These are phyloP conservation scores for Nigrospora sphaerica DNA, from an alignment of 2,329 filamentous ascomycete genomes.

Conservation along the genomic window DNA sequence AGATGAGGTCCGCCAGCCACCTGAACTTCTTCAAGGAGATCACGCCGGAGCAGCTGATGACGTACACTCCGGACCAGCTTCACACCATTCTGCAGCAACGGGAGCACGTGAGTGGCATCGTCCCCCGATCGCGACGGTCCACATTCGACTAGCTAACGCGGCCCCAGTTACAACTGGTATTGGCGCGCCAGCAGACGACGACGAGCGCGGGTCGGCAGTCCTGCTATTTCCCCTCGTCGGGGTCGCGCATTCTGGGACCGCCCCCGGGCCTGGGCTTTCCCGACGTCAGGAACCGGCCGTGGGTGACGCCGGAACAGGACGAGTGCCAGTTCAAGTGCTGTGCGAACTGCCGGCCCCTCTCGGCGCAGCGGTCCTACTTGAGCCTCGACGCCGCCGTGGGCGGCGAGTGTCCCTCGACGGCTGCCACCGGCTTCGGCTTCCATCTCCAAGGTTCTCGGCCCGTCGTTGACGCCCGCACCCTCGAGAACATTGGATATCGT, in stretches of 20 bases:
- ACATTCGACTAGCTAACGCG: constrained; percentile 4
- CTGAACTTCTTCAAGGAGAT: constrained; percentile 39
- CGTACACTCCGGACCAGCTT: constrained; percentile 41
- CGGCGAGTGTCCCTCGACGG: constrained; percentile 41
- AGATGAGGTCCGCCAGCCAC: constrained; percentile 29
- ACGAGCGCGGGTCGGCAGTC: not conserved
- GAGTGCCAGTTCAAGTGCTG: constrained; percentile 48
- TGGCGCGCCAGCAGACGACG: constrained; percentile 13
- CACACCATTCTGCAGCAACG: constrained; percentile 41
- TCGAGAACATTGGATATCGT: constrained; percentile 33
- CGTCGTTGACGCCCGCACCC: constrained; percentile 27
- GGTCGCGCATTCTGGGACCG: constrained; percentile 1
- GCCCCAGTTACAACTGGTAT: constrained; percentile 23
- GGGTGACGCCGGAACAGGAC: constrained; percentile 25
- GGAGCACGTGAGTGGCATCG: constrained; percentile 31
- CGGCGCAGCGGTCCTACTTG: constrained; percentile 36
- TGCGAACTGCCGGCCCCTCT: constrained; percentile 36
- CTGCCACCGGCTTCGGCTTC: constrained; percentile 46
- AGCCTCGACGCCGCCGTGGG: constrained; percentile 42
- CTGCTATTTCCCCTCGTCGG: constrained; percentile 12
- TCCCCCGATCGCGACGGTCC: not conserved
- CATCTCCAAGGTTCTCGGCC: constrained; percentile 35
- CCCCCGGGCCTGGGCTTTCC: constrained; percentile 9
- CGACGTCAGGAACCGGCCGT: constrained; percentile 21
- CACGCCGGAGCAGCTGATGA: constrained; percentile 29